Conservation (phyloP, 805 yeast species). For the Candida vaughaniae region DNA sequence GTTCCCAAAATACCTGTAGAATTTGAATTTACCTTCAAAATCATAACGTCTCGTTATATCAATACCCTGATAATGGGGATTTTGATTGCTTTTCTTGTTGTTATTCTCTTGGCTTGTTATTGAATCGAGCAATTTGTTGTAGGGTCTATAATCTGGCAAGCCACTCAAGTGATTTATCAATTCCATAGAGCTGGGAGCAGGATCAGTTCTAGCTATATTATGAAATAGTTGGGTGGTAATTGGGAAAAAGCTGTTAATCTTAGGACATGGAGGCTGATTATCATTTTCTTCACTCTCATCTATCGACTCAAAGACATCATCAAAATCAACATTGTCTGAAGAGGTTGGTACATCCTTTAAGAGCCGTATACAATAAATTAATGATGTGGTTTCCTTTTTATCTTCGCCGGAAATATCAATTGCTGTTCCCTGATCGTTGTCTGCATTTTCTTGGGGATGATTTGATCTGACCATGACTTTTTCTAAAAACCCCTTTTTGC, state of each 20-base stretch:
- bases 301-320: constrained; percentile 16
- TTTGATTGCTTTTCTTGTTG: constrained; percentile 22
- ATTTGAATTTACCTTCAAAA: constrained; percentile 71
- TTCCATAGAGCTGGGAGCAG: constrained; percentile 63
- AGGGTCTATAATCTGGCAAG: constrained; percentile 48
- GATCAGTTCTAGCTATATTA: constrained; percentile 33
- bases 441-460: neutral
- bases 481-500: constrained; percentile 44
- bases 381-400: constrained; percentile 3
- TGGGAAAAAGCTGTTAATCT: constrained; percentile 58
- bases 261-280: constrained; percentile 18
- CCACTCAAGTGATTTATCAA: constrained; percentile 55
- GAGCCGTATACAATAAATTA: constrained; percentile 40
- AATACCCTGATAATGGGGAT: constrained; percentile 25
- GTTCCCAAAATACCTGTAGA: constrained; percentile 52
- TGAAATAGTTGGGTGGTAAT: constrained; percentile 62
- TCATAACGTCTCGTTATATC: constrained; percentile 62
- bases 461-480: constrained; percentile 46
- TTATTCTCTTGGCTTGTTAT: constrained; percentile 40
- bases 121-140: constrained; percentile 50
- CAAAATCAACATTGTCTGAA: constrained; percentile 36
- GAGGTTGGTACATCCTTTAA: constrained; percentile 45
- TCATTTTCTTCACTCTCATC: constrained; percentile 25
- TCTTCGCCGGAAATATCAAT: constrained; percentile 6
- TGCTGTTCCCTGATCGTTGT: neutral